Evolutionary conservation across 805 yeast genomes (phyloP).

Genomic region (Lipomyces orientalis): DNA sequence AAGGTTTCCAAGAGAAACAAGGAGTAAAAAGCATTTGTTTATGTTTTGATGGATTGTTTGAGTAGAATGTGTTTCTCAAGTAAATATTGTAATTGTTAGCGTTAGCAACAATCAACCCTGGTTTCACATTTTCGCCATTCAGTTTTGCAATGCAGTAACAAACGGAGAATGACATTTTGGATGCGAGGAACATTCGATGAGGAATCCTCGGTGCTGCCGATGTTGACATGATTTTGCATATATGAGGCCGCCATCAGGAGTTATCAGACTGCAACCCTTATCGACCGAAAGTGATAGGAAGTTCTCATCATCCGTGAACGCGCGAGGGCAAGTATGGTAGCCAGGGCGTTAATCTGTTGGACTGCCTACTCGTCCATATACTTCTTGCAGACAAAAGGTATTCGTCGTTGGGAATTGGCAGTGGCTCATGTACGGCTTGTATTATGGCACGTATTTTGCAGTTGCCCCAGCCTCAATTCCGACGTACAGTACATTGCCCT

Average conservation of each 20-base stretch:
- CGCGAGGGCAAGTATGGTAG: not conserved
- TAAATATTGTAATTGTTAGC: conserved; percentile 5
- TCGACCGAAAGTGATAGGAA: no score
- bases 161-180: not conserved
- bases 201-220: no score
- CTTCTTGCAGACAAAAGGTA: not conserved
- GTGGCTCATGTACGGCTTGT: not conserved
- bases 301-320: not conserved
- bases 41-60: conserved; percentile 18
- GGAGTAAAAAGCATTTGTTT: conserved; percentile 33
- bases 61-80: conserved; percentile 17
- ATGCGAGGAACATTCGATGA: not conserved
- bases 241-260: not conserved
- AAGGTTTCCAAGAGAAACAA: conserved; percentile 73
- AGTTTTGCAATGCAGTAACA: not conserved
- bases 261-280: not conserved
- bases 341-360: not conserved
- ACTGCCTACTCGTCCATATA: not conserved
- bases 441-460: conserved; percentile 6
- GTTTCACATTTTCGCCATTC: not conserved
- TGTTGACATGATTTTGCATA: not conserved
- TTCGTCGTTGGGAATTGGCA: not conserved
- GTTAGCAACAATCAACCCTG: not conserved
- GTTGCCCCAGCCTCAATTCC: not conserved
- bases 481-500: not conserved